Base-by-base conservation (phyloP, 1,284 basidiomycete species). In the Pterula multifida region DNA sequence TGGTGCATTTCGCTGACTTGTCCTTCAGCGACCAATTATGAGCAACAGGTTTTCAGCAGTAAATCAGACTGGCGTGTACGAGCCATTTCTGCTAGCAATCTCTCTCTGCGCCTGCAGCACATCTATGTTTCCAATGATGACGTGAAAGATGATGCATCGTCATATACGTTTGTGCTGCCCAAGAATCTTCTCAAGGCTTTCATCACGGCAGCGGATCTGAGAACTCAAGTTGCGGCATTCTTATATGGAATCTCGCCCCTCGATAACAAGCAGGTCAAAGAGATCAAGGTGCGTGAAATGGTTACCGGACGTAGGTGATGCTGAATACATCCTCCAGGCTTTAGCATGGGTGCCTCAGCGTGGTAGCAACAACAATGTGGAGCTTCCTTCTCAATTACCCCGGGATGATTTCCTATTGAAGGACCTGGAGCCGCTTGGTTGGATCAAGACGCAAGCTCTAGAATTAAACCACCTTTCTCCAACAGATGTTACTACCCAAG, bases 11-110 rank as follows among this genome's bases (percentile, higher is more conserved):
- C 19, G 52, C 26, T 57, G 45, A 49, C 45, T 52, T 52, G 28
- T 45, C 9, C 52, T 55, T 28, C 52, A 84, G 81, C 95, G 2
- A 97, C 95, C 52, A 94, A 92, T 65, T 99, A 99, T 65, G 96
- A 97, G 67, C 92, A 96, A 62, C 87, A 93, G 63, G 87, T 92
- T 22, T 98, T 98, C 71, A 93, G 90, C 63, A 92, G 87, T 72
- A 98, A 99, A 73, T 97, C 94, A 12, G 96, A 99, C 66, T 99
- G 96, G 96, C 90, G 96, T 58, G 88, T 96, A 19, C 85, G 94
- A 53, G 94, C 94, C 15, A 94, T 98, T 58, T 92, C 89, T 3
- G 89, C 96, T 0, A 98, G 94, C 39, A 94, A 98, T 67, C 76
- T 99, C 54, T 85, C 95, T 15, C 82, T 99, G 49, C 90, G 96